These are phyloP conservation scores for Diaporthe vaccinii DNA, from an alignment of 2,329 filamentous ascomycete species.

Conservation along the genomic window DNA sequence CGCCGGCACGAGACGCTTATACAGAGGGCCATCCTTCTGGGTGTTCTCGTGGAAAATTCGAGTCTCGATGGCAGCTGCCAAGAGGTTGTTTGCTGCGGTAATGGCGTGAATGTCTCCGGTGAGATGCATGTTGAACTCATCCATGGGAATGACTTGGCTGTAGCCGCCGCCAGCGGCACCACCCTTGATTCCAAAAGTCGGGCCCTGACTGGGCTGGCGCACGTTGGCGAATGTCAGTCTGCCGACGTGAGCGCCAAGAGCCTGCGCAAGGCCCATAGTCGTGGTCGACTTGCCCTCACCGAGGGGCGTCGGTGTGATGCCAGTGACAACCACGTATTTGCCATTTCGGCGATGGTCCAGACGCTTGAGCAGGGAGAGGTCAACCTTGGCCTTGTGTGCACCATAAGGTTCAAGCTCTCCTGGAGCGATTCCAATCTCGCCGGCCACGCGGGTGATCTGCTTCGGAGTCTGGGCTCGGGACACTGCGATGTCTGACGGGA, in stretches of 20 bases:
- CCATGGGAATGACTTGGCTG: slow-evolving; percentile 99
- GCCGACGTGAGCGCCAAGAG: slow-evolving; percentile 88
- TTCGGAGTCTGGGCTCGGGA: slow-evolving; percentile 94
- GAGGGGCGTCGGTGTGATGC: slow-evolving; percentile 95
- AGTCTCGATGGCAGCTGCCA: slow-evolving; percentile 96
- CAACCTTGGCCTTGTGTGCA: slow-evolving; percentile 95
- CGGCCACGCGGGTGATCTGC: slow-evolving; percentile 85
- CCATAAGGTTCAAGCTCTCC: slow-evolving; percentile 96
- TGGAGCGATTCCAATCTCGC: slow-evolving; percentile 88
- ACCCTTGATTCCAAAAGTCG: slow-evolving; percentile 99
- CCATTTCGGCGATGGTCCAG: slow-evolving; percentile 90
- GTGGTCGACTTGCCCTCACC: slow-evolving; percentile 99
- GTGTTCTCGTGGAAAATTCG: slow-evolving; percentile 98
- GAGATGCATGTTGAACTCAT: slow-evolving; percentile 98
- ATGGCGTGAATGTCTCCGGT: slow-evolving; percentile 99
- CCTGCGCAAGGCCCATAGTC: slow-evolving; percentile 94
- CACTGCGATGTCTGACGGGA: slow-evolving; percentile 96
- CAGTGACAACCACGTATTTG: slow-evolving; percentile 91
- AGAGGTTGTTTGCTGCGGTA: slow-evolving; percentile 94
- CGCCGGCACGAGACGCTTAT: slow-evolving; percentile 85
- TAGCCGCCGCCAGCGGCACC: slow-evolving; percentile 97
- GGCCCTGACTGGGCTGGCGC: slow-evolving; percentile 94
- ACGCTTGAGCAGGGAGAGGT: slow-evolving; percentile 83
- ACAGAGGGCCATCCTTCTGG: slow-evolving; percentile 90
- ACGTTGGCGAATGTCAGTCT: slow-evolving; percentile 96